Evolutionary conservation across 306 rosid species (phyloP).

Genomic region (Prosopis cineraria): DNA sequence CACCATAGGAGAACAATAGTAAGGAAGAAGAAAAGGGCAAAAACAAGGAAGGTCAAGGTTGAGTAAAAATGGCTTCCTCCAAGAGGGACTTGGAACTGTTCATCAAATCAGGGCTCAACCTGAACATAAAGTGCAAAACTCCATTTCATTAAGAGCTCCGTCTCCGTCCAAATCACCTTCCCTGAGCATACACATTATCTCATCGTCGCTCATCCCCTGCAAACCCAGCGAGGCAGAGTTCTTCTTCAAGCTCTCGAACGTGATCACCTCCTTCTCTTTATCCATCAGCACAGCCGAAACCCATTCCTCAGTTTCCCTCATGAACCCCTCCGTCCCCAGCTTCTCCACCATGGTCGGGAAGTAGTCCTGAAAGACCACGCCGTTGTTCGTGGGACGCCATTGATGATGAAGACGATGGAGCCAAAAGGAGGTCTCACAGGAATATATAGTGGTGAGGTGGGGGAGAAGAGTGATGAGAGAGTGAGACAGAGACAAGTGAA

Average conservation of each 20-base stretch:
- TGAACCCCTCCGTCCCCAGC: slow-evolving; percentile 71
- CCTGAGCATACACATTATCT: slow-evolving; percentile 63
- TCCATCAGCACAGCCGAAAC: slow-evolving; percentile 69
- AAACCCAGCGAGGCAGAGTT: slow-evolving; percentile 76
- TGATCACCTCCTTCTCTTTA: slow-evolving; percentile 60
- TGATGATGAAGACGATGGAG: too few species aligned
- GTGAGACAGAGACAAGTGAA: background rate
- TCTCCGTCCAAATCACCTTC: slow-evolving; percentile 90
- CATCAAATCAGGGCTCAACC: slow-evolving; percentile 86
- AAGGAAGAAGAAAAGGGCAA: background rate
- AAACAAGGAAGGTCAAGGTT: background rate
- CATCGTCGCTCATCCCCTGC: slow-evolving; percentile 73
- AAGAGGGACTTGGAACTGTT: slow-evolving; percentile 50
- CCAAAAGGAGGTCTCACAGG: background rate
- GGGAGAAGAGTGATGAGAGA: background rate
- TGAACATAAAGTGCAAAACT: slow-evolving; percentile 83
- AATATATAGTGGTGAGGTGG: background rate
- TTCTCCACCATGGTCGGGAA: slow-evolving; percentile 80
- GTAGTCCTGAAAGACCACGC: slow-evolving; percentile 65
- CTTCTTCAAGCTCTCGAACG: slow-evolving; percentile 79
- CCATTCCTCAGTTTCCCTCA: slow-evolving; percentile 79
- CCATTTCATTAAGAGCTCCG: slow-evolving; percentile 76
- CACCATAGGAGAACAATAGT: too few species aligned
- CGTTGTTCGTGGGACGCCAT: slow-evolving; percentile 54
- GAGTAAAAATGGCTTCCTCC: slow-evolving; percentile 51